Base-by-base conservation (phyloP, 306 rosid species). In the Cicer yamashitae region DNA sequence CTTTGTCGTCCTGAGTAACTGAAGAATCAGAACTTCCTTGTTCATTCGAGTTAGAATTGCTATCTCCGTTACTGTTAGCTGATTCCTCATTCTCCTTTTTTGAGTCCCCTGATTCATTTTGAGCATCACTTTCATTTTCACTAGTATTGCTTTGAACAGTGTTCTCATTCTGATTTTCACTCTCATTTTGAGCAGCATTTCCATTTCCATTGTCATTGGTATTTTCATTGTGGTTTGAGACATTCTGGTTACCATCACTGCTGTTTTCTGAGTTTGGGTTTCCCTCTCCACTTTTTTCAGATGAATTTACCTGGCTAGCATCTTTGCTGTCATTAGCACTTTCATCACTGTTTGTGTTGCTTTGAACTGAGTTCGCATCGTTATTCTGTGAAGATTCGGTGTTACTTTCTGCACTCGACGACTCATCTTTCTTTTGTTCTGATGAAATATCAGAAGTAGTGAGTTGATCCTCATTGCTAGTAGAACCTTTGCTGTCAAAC, bases 361-460 rank as follows among this genome's bases (percentile, higher is more conserved):
- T 77, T 75, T 80, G 80, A 81, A 7, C 82, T 71, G 71, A 69
- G 63, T 69, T 75, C 56, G 34, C 84, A 64, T 77, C 76, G 17
- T 56, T 87, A 41, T 85, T 85, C 81, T 79, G 79, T 39, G 53
- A 71, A 10, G 82, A 64, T 46, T 62, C 71, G 1, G 63, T 41
- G n/a, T 80, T 82, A 45, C 82, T 81, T 50, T 82, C 86, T 25
- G 85, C 54, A 52, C 68, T 87, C 6, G 79, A 74, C 57, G 91
- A 75, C 39, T 74, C 87, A 15, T 89, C 82, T 52, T 74, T 88
- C 81, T 81, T 89, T 81, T 89, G 82, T 60, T 84, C 76, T 7
- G 71, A 80, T 13, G 88, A 66, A 59, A 89, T 73, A 78, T 79
- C 87, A 14, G 89, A 67, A 62, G 94, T 82, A 80, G 82, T 83